phyloP scores from a whole-genome alignment of 495 filamentous ascomycete species.

The Talaromyces adpressus region DNA sequence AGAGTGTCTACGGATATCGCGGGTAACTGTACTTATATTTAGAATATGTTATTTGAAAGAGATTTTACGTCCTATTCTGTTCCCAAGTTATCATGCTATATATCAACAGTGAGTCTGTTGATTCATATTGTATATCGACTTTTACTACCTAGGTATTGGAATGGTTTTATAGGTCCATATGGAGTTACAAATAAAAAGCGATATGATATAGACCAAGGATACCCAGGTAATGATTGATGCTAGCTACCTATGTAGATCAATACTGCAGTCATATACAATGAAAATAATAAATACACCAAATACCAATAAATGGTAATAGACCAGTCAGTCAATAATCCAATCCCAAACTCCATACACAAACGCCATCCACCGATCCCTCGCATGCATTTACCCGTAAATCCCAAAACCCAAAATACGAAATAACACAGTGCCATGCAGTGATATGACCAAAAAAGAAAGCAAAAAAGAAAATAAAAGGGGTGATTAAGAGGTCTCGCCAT shows the following conservation, averaged over 20 bases:
- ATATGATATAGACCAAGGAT: neutral
- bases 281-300: neutral
- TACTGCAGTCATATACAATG: neutral
- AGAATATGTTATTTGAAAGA: neutral
- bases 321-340: neutral
- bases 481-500: slow-evolving; percentile 11
- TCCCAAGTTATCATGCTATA: too few relatives aligned
- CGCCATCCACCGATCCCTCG: neutral
- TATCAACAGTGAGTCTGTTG: too few relatives aligned
- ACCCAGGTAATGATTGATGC: neutral
- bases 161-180: too few relatives aligned
- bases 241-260: neutral
- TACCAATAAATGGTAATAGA: neutral
- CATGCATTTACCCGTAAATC: neutral
- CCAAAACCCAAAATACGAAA: neutral
- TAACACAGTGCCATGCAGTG: neutral
- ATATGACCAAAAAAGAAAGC: neutral
- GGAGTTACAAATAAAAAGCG: too few relatives aligned
- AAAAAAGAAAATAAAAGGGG: slow-evolving; percentile 1
- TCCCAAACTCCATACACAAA: neutral
- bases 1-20: neutral
- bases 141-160: too few relatives aligned
- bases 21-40: neutral
- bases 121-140: too few relatives aligned
- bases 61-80: neutral